Percentiles rank a stretch among this genome's conserved stretches.
phyloP scores from a whole-genome alignment of 148 eudicot genomes.

The Camellia sinensis region DNA sequence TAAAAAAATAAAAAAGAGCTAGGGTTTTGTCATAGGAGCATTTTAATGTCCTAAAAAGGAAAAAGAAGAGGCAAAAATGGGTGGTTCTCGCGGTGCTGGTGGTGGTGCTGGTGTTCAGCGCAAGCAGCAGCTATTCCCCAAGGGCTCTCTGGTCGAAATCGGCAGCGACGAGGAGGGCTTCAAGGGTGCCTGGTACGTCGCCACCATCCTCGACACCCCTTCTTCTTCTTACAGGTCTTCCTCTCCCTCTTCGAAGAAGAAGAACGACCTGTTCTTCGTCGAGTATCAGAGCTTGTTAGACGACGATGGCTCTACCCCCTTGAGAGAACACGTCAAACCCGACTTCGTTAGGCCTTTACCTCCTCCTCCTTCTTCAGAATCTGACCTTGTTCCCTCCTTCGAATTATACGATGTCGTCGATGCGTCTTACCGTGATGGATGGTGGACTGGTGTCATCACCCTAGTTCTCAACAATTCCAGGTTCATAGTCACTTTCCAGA shows the following conservation, averaged over 20 bases:
- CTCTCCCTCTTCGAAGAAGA: slow-evolving; percentile 12
- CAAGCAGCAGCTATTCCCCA: slow-evolving; percentile 9
- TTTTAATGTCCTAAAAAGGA: neutral
- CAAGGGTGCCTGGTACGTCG: slow-evolving; percentile 41
- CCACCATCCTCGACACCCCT: slow-evolving; percentile 33
- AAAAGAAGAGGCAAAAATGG: slow-evolving; percentile 19
- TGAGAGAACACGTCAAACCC: slow-evolving; percentile 44
- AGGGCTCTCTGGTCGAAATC: slow-evolving; percentile 54
- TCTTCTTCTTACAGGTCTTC: neutral
- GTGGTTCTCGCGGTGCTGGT: neutral
- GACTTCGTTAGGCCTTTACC: slow-evolving; percentile 53
- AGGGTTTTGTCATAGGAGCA: neutral
- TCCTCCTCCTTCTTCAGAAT: slow-evolving; percentile 18
- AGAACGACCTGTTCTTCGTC: slow-evolving; percentile 32
- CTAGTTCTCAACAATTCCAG: slow-evolving; percentile 22
- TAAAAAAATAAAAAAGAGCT: neutral
- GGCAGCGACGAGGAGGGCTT: slow-evolving; percentile 53
- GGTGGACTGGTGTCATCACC: slow-evolving; percentile 82
- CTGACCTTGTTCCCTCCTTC: slow-evolving; percentile 18
- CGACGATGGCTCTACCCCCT: slow-evolving; percentile 29
- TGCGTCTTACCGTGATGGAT: slow-evolving; percentile 66
- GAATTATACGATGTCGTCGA: slow-evolving; percentile 50
- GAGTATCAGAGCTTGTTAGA: slow-evolving; percentile 51
- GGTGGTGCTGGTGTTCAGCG: neutral
- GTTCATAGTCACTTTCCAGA: slow-evolving; percentile 47